Conservation (phyloP, 2,329 filamentous ascomycete species). For the Colletotrichum brevisporum region DNA sequence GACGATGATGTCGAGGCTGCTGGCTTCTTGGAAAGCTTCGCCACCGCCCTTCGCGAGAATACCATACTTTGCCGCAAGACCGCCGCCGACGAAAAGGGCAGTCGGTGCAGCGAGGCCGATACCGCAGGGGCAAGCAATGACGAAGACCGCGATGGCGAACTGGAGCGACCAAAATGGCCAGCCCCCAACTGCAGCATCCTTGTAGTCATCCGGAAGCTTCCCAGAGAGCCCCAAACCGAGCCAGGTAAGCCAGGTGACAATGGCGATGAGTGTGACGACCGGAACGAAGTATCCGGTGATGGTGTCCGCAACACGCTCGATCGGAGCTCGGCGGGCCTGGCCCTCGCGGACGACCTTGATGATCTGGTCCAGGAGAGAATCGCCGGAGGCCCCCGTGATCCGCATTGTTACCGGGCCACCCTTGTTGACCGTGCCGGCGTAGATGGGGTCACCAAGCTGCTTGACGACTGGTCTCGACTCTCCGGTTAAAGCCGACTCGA, state of each 20-base stretch:
- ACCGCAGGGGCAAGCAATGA: constrained; percentile 83
- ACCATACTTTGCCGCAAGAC: constrained; percentile 77
- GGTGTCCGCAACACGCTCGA: constrained; percentile 61
- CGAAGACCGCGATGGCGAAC: constrained; percentile 81
- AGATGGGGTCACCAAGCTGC: constrained; percentile 64
- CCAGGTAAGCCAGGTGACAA: constrained; percentile 62
- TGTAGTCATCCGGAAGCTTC: constrained; percentile 55
- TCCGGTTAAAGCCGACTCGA: constrained; percentile 73
- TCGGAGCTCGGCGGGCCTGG: constrained; percentile 60
- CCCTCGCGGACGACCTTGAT: constrained; percentile 63
- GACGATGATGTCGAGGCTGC: constrained; percentile 75
- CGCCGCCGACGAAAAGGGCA: constrained; percentile 80
- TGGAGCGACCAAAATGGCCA: constrained; percentile 68
- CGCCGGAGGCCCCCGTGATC: constrained; percentile 56
- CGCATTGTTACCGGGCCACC: constrained; percentile 55
- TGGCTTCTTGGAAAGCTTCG: constrained; percentile 81
- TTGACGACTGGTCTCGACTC: constrained; percentile 66
- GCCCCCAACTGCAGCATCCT: constrained; percentile 54
- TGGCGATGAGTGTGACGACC: constrained; percentile 57
- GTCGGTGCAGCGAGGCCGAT: constrained; percentile 81
- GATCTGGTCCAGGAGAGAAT: constrained; percentile 64
- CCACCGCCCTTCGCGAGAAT: constrained; percentile 81
- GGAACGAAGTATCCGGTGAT: constrained; percentile 64
- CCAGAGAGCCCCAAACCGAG: constrained; percentile 57
- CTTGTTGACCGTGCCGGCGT: constrained; percentile 62